Percentiles rank a stretch among this genome's conserved stretches.
Conservation (phyloP, 1,139 yeast species). For the Nakaseomyces nivariensis region DNA sequence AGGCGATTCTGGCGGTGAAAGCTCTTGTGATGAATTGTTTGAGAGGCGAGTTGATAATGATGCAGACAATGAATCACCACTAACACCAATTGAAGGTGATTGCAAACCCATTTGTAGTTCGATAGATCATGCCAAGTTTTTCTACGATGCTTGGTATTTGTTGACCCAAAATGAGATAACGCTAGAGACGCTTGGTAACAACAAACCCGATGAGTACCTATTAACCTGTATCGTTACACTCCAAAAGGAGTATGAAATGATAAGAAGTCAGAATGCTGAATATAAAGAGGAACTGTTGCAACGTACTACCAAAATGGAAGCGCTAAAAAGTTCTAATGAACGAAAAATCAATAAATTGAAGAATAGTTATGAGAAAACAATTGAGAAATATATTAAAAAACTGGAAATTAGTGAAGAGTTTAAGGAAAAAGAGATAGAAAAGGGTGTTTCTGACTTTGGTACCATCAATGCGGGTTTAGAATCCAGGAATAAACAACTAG, state of each 20-base stretch:
- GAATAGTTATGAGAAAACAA: not conserved
- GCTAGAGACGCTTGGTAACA: not conserved
- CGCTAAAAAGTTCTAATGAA: not conserved
- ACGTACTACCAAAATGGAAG: not conserved
- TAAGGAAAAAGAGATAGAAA: constrained; percentile 2
- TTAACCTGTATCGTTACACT: not conserved
- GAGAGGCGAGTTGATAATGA: not conserved
- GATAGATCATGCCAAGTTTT: not conserved
- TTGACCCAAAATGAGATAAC: not conserved
- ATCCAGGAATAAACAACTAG: not conserved
- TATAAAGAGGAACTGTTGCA: not conserved
- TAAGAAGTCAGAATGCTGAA: not conserved
- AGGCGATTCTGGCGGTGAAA: not conserved
- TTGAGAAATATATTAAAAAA: constrained; percentile 3
- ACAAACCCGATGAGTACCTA: not conserved
- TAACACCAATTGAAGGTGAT: not conserved
- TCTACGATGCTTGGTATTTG: not conserved
- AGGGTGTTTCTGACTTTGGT: not conserved
- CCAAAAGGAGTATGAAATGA: not conserved
- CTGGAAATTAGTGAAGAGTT: constrained; percentile 4
- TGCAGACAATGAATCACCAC: not conserved
- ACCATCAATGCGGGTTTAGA: not conserved
- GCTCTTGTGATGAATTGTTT: not conserved
- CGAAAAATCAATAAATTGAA: not conserved
- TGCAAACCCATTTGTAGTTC: not conserved